Evolutionary conservation across 2,329 filamentous ascomycete genomes (phyloP).

Genomic region (Colletotrichum echinochloae): DNA sequence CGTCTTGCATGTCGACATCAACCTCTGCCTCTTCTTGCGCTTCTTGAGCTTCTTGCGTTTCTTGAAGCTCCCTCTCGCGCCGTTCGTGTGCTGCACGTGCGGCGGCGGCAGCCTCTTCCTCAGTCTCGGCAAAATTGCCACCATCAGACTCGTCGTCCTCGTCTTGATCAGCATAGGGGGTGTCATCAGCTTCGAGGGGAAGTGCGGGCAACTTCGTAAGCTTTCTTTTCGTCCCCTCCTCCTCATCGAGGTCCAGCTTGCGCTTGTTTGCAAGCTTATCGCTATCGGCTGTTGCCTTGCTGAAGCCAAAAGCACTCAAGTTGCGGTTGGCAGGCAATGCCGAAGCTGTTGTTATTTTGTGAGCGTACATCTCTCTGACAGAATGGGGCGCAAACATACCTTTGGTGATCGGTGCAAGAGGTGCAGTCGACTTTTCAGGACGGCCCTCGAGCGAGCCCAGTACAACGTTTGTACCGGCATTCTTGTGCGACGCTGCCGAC

Average conservation of each 20-base stretch:
- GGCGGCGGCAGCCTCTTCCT: constrained; percentile 89
- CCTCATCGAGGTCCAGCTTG: constrained; percentile 87
- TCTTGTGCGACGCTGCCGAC: constrained; percentile 70
- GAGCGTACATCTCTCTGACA: constrained; percentile 39
- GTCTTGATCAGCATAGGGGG: constrained; percentile 71
- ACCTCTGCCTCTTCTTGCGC: constrained; percentile 61
- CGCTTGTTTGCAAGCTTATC: constrained; percentile 78
- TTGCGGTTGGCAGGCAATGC: constrained; percentile 77
- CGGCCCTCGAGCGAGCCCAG: constrained; percentile 61
- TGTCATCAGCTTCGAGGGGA: constrained; percentile 72
- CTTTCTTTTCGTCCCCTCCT: constrained; percentile 87
- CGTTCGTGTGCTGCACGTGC: constrained; percentile 87
- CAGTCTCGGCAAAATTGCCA: constrained; percentile 82
- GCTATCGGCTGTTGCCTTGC: constrained; percentile 72
- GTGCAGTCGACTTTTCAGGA: constrained; percentile 49
- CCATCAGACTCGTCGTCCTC: constrained; percentile 80
- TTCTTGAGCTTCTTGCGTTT: constrained; percentile 66
- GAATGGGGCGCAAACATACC: constrained; percentile 48
- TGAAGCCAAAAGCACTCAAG: constrained; percentile 86
- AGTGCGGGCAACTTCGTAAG: constrained; percentile 89
- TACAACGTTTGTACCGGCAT: constrained; percentile 61
- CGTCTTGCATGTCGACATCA: constrained; percentile 36
- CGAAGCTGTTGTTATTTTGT: constrained; percentile 54
- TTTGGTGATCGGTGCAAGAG: constrained; percentile 50
- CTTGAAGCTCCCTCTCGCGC: constrained; percentile 74